phyloP scores from a whole-genome alignment of 2,329 filamentous ascomycete species.

The Blumeria hordei region DNA sequence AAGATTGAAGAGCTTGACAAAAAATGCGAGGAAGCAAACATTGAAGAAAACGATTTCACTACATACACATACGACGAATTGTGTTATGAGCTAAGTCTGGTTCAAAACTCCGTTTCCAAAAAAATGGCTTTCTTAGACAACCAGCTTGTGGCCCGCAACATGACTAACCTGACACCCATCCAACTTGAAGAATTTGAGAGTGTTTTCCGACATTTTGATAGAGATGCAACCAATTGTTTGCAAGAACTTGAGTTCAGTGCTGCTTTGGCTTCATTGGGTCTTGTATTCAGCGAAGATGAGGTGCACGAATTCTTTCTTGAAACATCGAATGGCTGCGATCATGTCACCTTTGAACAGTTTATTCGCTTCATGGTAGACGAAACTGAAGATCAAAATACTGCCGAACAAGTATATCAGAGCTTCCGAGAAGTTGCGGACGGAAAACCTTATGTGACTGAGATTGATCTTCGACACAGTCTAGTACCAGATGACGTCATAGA shows the following conservation, averaged over 20 bases:
- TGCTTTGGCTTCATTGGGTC: slow-evolving; percentile 74
- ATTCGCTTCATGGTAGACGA: slow-evolving; percentile 99
- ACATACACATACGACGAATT: slow-evolving; percentile 96
- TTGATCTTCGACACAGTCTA: slow-evolving; percentile 81
- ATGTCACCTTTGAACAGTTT: slow-evolving; percentile 94
- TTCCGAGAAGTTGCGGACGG: slow-evolving; percentile 95
- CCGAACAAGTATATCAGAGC: slow-evolving; percentile 93
- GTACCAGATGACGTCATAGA: slow-evolving; percentile 96
- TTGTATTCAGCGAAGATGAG: slow-evolving; percentile 92
- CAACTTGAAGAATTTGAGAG: slow-evolving; percentile 97
- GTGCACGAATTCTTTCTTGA: slow-evolving; percentile 91
- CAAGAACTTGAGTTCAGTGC: slow-evolving; percentile 91
- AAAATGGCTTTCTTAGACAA: slow-evolving; percentile 94
- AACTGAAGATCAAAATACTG: slow-evolving; percentile 95
- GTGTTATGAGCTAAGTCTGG: slow-evolving; percentile 74
- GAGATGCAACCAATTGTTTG: slow-evolving; percentile 71
- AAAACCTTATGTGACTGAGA: slow-evolving; percentile 95
- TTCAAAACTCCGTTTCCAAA: slow-evolving; percentile 80
- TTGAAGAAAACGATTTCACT: slow-evolving; percentile 99
- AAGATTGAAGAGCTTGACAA: slow-evolving; percentile 68
- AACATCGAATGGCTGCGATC: slow-evolving; percentile 53
- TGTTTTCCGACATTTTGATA: slow-evolving; percentile 93
- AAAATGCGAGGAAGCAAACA: slow-evolving; percentile 87
- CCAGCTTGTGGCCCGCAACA: slow-evolving; percentile 91
- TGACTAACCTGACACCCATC: slow-evolving; percentile 96